These are phyloP conservation scores for Ambrosia hybrid DNA, from an alignment of 140 eudicot species.

Conservation along the genomic window DNA sequence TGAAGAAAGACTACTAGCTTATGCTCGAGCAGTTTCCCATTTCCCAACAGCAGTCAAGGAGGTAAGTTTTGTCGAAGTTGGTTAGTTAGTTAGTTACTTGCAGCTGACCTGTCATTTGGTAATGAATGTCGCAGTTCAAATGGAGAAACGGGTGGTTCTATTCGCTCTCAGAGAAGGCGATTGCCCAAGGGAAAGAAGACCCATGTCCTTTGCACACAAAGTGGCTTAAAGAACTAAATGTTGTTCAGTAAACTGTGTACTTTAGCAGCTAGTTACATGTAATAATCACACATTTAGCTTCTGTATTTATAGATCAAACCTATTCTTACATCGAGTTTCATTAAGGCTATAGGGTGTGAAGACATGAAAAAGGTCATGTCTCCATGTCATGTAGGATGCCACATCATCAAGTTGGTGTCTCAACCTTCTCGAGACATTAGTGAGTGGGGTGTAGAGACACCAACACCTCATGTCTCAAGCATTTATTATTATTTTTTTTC, in stretches of 20 bases:
- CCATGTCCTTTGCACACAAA: slow-evolving; percentile 93
- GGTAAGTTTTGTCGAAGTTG: slow-evolving; percentile 38
- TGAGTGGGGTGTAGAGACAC: too few species aligned
- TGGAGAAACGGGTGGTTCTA: slow-evolving; percentile 99
- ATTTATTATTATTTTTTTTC: too few species aligned
- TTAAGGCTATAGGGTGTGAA: too few species aligned
- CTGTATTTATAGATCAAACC: background rate
- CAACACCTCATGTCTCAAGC: too few species aligned
- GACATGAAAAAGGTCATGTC: too few species aligned
- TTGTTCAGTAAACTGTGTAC: slow-evolving; percentile 43
- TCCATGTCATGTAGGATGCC: too few species aligned
- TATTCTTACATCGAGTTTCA: too few species aligned
- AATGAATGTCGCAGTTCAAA: slow-evolving; percentile 61
- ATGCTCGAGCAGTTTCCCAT: slow-evolving; percentile 93
- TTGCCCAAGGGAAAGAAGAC: slow-evolving; percentile 78
- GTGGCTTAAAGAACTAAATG: slow-evolving; percentile 85
- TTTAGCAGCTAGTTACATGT: slow-evolving; percentile 9
- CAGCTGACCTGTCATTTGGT: background rate
- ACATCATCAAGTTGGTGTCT: too few species aligned
- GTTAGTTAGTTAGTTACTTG: background rate
- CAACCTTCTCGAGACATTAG: too few species aligned
- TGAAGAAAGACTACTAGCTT: slow-evolving; percentile 80
- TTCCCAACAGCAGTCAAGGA: slow-evolving; percentile 98
- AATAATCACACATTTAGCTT: background rate
- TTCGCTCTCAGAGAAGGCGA: slow-evolving; percentile 85